Conservation (phyloP, 805 yeast genomes). For the Ascoidea asiatica region DNA sequence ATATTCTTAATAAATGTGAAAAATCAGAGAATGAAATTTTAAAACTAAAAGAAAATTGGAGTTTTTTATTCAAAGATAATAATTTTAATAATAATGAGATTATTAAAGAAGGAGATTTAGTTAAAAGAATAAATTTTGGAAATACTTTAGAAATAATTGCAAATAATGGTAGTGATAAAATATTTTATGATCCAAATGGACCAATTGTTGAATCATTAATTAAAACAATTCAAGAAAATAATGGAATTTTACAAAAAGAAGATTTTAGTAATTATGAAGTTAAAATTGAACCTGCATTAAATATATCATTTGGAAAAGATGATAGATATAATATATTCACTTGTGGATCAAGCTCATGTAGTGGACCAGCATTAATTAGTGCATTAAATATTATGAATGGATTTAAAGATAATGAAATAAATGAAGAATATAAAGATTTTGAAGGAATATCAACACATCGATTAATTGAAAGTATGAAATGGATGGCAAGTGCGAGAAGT, state of each 20-base stretch:
- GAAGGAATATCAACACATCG: conserved; percentile 43
- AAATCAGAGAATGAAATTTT: conserved; percentile 25
- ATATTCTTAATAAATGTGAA: too few species aligned
- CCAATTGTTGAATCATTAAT: conserved; percentile 55
- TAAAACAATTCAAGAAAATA: conserved; percentile 30
- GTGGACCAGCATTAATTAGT: conserved; percentile 71
- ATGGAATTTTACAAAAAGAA: conserved; percentile 52
- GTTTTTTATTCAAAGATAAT: conserved; percentile 32
- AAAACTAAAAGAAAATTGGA: conserved; percentile 29
- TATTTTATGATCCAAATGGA: conserved; percentile 77
- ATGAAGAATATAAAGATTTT: conserved; percentile 23
- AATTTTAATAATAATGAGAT: conserved; percentile 16
- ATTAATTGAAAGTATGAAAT: conserved; percentile 78
- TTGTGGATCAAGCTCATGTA: conserved; percentile 52
- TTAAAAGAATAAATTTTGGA: conserved; percentile 50
- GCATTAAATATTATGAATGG: conserved; percentile 56
- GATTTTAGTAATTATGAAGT: conserved; percentile 59
- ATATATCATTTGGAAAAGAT: conserved; percentile 25
- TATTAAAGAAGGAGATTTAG: conserved; percentile 40
- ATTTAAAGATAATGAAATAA: conserved; percentile 21
- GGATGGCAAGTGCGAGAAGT: conserved; percentile 83
- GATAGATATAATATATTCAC: conserved; percentile 31
- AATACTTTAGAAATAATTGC: conserved; percentile 58
- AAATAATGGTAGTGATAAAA: conserved; percentile 57
- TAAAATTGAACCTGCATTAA: conserved; percentile 25